Evolutionary conservation across 2,329 filamentous ascomycete genomes (phyloP), one percentile per base, ranked within the genome.

Genomic region (Aureobasidium mangrovei): DNA sequence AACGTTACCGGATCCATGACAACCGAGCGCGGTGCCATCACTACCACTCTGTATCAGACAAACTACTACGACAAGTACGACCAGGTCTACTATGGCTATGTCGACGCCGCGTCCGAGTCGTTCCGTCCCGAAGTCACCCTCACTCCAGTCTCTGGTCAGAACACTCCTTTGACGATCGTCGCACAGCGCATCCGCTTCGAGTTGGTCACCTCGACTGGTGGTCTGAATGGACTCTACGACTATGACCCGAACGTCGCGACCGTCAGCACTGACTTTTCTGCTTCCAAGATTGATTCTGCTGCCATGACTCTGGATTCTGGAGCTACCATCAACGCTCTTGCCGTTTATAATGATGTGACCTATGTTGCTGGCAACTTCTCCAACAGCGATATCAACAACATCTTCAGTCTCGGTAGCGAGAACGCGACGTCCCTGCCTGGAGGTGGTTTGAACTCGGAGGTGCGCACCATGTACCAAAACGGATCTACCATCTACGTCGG

Each of bases 21-120:
- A 63, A 76, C 65, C 63, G 71, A 54, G 65, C 69, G 62, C 61
- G 72, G 51, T 33, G 74, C 79, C 4, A 76, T 83, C 55, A 77
- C 80, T 29, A 81, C 77, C 0, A 77, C 80, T 0, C 73, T 96
- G 6, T 94, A 80, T 66, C 93, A 98, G 70, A 95, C 91, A 18
- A 98, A 98, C 71, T 80, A 94, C 67, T 94, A 85, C 68, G 91
- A 97, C 74, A 98, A 98, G 70, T 97, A 95, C 65, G 93, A 98
- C 66, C 84, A 88, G 61, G 83, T 98, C 56, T 95, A 90, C 70
- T 86, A 85, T 60, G 93, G 91, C 44, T 83, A 83, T 60, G 82
- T 98, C 53, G 89, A 97, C 65, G 83, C 84, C 53, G 83, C 80
- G 52, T 84, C 81, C 7, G 74, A 73, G 58, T 79, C 78, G 24